Percentiles rank a stretch among this genome's conserved stretches.
These are phyloP conservation scores for Fusarium pseudoanthophilum DNA, from an alignment of 2,329 filamentous ascomycete species.

Conservation along the genomic window DNA sequence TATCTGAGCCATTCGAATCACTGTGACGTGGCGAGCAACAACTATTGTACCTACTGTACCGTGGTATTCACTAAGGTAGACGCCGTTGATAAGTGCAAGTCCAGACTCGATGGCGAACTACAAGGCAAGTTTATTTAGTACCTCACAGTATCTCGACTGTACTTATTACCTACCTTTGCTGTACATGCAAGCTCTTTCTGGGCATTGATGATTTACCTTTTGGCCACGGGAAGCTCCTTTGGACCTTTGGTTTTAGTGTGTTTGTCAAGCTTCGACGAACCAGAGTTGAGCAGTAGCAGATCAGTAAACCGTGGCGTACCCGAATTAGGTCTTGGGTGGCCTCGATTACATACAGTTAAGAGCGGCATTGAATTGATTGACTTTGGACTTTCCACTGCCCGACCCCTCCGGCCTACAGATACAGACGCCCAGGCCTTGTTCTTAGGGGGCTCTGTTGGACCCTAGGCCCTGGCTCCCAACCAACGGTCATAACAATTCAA, in stretches of 20 bases:
- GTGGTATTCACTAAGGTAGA: constrained; percentile 3
- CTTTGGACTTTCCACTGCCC: constrained; percentile 9
- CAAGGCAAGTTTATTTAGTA: not conserved
- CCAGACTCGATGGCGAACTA: constrained; percentile 11
- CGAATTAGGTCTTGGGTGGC: constrained; percentile 41
- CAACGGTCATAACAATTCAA: no score
- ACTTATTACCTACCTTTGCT: not conserved
- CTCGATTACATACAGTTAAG: constrained; percentile 37
- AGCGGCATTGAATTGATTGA: constrained; percentile 35
- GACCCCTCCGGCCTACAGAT: constrained; percentile 6
- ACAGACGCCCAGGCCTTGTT: constrained; percentile 21
- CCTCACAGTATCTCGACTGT: constrained; percentile 16
- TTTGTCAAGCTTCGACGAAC: constrained; percentile 27
- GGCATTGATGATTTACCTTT: constrained; percentile 9
- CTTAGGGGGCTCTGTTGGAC: not conserved
- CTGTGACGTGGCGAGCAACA: constrained; percentile 38
- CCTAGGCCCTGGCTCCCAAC: constrained; percentile 20
- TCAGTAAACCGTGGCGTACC: constrained; percentile 25
- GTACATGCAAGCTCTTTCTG: not conserved
- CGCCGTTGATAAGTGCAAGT: constrained; percentile 12
- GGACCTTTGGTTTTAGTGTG: constrained; percentile 23
- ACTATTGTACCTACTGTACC: not conserved
- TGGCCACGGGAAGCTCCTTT: constrained; percentile 37
- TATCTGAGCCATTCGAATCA: constrained; percentile 19
- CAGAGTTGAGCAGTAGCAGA: constrained; percentile 36